Evolutionary conservation across 202 grass and related monocot species (phyloP).

Genomic region (Alloteropsis angusta): DNA sequence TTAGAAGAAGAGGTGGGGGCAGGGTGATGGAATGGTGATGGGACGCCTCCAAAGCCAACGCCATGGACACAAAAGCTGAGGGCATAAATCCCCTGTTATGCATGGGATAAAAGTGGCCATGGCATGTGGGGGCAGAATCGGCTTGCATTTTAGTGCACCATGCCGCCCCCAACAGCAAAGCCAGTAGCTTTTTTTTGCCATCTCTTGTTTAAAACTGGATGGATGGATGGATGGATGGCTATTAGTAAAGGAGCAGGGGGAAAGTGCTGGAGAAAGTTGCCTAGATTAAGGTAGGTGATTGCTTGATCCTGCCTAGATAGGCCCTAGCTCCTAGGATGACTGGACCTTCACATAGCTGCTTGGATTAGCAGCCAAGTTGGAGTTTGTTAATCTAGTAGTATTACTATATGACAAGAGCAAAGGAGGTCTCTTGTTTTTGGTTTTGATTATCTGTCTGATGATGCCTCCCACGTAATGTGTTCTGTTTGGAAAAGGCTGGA

Average conservation of each 20-base stretch:
- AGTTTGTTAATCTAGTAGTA: not conserved
- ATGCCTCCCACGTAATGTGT: not conserved
- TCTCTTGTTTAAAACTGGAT: not conserved
- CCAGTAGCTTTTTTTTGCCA: not conserved
- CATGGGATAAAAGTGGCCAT: slow-evolving; percentile 19
- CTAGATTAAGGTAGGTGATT: slow-evolving; percentile 21
- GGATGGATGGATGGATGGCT: too few relatives aligned
- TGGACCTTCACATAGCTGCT: not conserved
- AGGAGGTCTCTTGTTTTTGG: not conserved
- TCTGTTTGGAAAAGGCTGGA: not conserved
- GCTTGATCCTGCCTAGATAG: not conserved
- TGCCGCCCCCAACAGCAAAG: slow-evolving; percentile 6
- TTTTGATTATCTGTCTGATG: not conserved
- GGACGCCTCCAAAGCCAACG: slow-evolving; percentile 20
- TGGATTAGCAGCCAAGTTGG: not conserved
- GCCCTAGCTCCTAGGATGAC: too few relatives aligned
- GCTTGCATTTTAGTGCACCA: not conserved
- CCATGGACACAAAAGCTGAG: not conserved
- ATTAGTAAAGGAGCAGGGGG: not conserved
- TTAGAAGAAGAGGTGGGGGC: too few relatives aligned
- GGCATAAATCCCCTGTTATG: slow-evolving; percentile 32
- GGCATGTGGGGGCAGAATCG: not conserved
- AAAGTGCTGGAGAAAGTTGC: not conserved
- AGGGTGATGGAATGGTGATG: slow-evolving; percentile 25
- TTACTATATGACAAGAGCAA: not conserved